A percentile compares a stretch with the other conserved stretches of the same genome.
These are phyloP conservation scores for Entrophospora sp. DNA, from an alignment of 192 early-diverging fungal genomes.

Conservation along the genomic window DNA sequence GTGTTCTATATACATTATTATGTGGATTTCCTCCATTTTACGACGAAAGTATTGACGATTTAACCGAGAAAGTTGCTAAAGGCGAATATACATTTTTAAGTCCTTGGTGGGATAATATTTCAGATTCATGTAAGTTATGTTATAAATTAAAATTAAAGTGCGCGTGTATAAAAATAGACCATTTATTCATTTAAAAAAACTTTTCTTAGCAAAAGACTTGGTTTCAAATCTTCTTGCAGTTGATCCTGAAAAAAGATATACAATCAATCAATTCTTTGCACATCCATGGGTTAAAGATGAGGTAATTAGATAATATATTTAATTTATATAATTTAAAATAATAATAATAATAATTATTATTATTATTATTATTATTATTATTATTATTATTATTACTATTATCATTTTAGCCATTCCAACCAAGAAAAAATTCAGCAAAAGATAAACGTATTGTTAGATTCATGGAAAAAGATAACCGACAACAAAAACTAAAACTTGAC, in stretches of 20 bases:
- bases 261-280: constrained; percentile 69
- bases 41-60: constrained; percentile 64
- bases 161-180: too few relatives aligned
- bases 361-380: neutral
- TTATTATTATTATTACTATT: constrained; percentile 3
- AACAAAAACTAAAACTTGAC: neutral
- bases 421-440: neutral
- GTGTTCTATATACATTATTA: constrained; percentile 74
- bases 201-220: constrained; percentile 58
- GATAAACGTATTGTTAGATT: neutral
- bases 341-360: neutral
- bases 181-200: neutral
- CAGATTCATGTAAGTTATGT: constrained; percentile 36
- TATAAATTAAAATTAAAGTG: too few relatives aligned
- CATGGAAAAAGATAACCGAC: constrained; percentile 11
- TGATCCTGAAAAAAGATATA: constrained; percentile 61
- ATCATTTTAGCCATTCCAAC: constrained; percentile 18
- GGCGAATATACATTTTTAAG: constrained; percentile 79
- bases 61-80: constrained; percentile 77
- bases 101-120: constrained; percentile 92
- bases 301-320: constrained; percentile 1
- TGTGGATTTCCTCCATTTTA: constrained; percentile 80
- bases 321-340: neutral
- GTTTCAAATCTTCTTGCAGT: constrained; percentile 60
- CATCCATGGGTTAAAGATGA: constrained; percentile 67